phyloP scores from a whole-genome alignment of 768 basidiomycete genomes.

The Flagelloscypha sp. region DNA sequence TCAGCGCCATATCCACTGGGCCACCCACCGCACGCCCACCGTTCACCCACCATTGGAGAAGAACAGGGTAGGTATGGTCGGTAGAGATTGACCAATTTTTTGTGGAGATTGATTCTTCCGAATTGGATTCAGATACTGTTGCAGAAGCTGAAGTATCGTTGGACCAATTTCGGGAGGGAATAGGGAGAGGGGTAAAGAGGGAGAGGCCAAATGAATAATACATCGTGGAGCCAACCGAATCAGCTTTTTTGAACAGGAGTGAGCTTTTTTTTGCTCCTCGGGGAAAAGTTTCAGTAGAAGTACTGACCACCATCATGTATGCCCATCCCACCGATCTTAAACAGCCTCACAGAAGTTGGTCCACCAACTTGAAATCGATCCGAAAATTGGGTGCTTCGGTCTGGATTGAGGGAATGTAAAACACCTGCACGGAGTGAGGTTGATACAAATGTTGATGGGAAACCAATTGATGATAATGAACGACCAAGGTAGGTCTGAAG shows the following conservation, averaged over 20 bases:
- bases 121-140: no score
- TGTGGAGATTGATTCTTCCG: slow-evolving; percentile 64
- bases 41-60: no score
- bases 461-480: no score
- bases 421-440: no score
- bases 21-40: no score
- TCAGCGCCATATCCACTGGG: no score
- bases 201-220: slow-evolving; percentile 75
- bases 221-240: slow-evolving; percentile 77
- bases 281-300: neutral
- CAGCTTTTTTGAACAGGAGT: slow-evolving; percentile 37
- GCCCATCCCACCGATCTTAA: slow-evolving; percentile 70
- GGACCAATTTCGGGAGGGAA: no score
- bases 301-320: slow-evolving; percentile 62
- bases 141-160: no score
- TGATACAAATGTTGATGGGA: no score
- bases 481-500: no score
- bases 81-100: slow-evolving; percentile 24
- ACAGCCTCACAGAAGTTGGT: slow-evolving; percentile 74
- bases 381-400: slow-evolving; percentile 48
- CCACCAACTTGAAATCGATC: slow-evolving; percentile 95
- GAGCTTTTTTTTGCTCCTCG: neutral
- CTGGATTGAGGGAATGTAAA: no score
- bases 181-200: no score
- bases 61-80: slow-evolving; percentile 18